A percentile compares a stretch with the other conserved stretches of the same genome.
Conservation (phyloP, 1,284 basidiomycete genomes). For the Entoloma clypeatum region DNA sequence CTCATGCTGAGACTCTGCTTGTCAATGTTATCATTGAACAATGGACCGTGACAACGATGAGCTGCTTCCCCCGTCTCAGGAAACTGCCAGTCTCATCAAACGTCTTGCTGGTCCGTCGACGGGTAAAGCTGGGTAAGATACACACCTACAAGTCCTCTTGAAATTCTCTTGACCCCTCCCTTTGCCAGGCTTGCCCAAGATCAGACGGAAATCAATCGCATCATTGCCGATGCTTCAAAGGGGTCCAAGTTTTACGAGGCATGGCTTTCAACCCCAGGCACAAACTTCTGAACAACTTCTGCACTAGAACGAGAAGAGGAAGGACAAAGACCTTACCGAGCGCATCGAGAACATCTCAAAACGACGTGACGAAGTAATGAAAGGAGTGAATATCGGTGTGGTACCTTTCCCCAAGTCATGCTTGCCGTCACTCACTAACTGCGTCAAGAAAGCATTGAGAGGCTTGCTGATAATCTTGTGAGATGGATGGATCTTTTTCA, state of each 20-base stretch:
- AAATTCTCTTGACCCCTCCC: conserved; percentile 5
- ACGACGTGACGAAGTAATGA: conserved; percentile 58
- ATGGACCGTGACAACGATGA: too few species aligned
- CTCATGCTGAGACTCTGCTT: conserved; percentile 51
- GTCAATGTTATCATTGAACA: too few species aligned
- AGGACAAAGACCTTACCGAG: conserved; percentile 75
- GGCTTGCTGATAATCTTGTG: conserved; percentile 50
- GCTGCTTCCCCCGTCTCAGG: conserved; percentile 40
- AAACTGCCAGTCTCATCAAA: conserved; percentile 63
- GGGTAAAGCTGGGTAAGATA: conserved; percentile 67
- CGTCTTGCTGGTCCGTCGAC: conserved; percentile 76
- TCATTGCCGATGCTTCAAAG: conserved; percentile 78
- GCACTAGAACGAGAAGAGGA: conserved; percentile 76
- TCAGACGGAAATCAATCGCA: conserved; percentile 74
- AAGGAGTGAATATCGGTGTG: conserved; percentile 59
- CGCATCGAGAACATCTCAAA: conserved; percentile 64
- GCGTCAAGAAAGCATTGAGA: conserved; percentile 49
- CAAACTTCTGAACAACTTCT: background rate
- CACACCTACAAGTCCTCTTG: background rate
- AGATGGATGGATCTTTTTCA: conserved; percentile 19
- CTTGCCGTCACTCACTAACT: conserved; percentile 5
- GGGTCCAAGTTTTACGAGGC: conserved; percentile 84
- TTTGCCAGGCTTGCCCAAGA: conserved; percentile 62
- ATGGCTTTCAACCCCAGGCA: conserved; percentile 15
- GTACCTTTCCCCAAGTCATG: conserved; percentile 10